Conservation (phyloP, 2,329 filamentous ascomycete genomes). For the Zasmidium cellare region DNA sequence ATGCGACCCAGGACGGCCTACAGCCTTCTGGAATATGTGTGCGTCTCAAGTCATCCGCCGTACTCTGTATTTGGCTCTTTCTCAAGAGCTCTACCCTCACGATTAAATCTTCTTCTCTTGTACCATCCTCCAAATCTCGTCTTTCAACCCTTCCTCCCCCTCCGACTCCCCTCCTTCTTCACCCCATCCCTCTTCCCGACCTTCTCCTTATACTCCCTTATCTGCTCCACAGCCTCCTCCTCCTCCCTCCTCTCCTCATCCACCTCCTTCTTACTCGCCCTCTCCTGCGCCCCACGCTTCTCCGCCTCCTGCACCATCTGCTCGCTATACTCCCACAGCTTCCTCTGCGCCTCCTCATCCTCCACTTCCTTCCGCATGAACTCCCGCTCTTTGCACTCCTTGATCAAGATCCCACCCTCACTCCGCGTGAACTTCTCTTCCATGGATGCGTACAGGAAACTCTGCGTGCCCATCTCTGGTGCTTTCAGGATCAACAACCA, state of each 20-base stretch:
- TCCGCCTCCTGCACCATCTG: constrained; percentile 78
- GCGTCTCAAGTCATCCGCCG: no score
- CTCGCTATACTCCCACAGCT: constrained; percentile 87
- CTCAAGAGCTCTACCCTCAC: no score
- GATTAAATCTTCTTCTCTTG: no score
- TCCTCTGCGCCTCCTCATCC: constrained; percentile 78
- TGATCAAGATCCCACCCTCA: constrained; percentile 71
- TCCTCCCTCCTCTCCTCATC: constrained; percentile 38
- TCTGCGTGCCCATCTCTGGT: constrained; percentile 79
- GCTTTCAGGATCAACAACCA: constrained; percentile 91
- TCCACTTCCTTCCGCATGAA: constrained; percentile 70
- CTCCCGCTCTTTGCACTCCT: constrained; percentile 80
- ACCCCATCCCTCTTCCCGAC: constrained; percentile 33
- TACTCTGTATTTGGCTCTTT: no score
- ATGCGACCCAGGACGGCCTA: no score
- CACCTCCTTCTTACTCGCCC: constrained; percentile 59
- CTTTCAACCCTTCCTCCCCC: constrained; percentile 28
- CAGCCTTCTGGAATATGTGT: no score
- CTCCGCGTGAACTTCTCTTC: constrained; percentile 68
- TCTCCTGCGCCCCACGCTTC: constrained; percentile 69
- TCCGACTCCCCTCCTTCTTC: constrained; percentile 30
- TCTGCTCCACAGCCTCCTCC: constrained; percentile 33
- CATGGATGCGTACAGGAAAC: constrained; percentile 82
- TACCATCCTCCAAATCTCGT: background rate
- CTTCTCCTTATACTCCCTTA: constrained; percentile 35